These are phyloP conservation scores for Tubosaeta brunneosetosa DNA, from an alignment of 768 basidiomycete genomes.

Conservation along the genomic window DNA sequence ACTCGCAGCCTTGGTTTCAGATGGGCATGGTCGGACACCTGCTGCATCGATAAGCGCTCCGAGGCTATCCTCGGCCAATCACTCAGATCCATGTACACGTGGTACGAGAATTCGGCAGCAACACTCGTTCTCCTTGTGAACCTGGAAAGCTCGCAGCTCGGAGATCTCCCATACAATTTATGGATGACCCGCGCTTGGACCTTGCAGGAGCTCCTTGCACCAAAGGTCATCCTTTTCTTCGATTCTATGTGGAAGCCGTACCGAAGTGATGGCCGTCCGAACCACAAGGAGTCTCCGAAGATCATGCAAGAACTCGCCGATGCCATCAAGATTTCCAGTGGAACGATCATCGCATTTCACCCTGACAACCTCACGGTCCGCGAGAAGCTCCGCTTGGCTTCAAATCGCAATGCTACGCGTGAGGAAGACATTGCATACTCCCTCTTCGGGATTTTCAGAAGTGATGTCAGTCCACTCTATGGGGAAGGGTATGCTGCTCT, in stretches of 20 bases:
- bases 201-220: slow-evolving; percentile 13
- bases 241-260: slow-evolving; percentile 8
- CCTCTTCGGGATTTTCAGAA: slow-evolving; percentile 10
- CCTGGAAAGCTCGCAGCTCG: background rate
- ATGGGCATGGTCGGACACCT: slow-evolving; percentile 14
- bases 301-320: slow-evolving; percentile 8
- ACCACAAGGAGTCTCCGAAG: slow-evolving; percentile 10
- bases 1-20: slow-evolving; percentile 5
- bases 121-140: slow-evolving; percentile 1
- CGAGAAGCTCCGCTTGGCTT: slow-evolving; percentile 10
- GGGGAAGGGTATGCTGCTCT: slow-evolving; percentile 8
- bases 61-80: slow-evolving; percentile 2
- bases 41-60: slow-evolving; percentile 7
- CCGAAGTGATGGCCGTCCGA: background rate
- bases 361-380: slow-evolving; percentile 5
- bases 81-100: slow-evolving; percentile 11
- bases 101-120: slow-evolving; percentile 8
- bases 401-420: slow-evolving; percentile 3
- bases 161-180: background rate
- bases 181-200: slow-evolving; percentile 18
- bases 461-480: slow-evolving; percentile 2
- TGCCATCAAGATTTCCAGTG: slow-evolving; percentile 3
- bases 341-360: slow-evolving; percentile 1
- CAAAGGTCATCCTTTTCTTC: slow-evolving; percentile 9
- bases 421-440: slow-evolving; percentile 11